Evolutionary conservation across 192 early-diverging fungal species (phyloP).

Genomic region (Gonapodya sp.): DNA sequence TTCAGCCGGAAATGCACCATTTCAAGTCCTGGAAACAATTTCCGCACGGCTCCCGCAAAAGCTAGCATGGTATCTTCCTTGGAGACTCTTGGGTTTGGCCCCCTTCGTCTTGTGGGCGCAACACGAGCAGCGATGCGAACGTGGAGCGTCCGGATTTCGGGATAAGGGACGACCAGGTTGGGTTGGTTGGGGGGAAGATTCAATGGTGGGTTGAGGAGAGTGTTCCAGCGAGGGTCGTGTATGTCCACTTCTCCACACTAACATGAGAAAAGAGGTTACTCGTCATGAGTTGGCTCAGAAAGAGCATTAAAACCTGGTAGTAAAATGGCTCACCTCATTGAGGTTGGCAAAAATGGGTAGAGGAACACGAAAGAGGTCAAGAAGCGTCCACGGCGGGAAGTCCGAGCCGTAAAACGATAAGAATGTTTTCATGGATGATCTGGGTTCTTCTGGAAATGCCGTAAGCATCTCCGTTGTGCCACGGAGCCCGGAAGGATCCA

Average conservation of each 20-base stretch:
- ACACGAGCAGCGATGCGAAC: not conserved
- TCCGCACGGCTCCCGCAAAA: not conserved
- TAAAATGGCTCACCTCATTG: not conserved
- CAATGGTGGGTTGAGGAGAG: not conserved
- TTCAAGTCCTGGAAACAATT: not conserved
- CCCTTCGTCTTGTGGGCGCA: no score
- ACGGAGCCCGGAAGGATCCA: not conserved
- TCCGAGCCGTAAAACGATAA: not conserved
- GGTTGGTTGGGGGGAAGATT: not conserved
- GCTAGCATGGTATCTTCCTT: not conserved
- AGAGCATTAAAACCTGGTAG: not conserved
- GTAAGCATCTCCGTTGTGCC: not conserved
- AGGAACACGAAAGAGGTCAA: not conserved
- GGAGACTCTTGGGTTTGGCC: not conserved
- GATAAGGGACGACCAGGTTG: not conserved
- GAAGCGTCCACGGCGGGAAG: not conserved
- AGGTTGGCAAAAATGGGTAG: not conserved
- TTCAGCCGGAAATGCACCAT: not conserved
- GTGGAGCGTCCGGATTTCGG: not conserved
- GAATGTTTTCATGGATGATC: not conserved
- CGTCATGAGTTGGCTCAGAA: not conserved
- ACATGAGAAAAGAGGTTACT: not conserved
- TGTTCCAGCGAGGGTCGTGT: not conserved
- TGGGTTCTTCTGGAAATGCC: not conserved
- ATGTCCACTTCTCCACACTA: not conserved